phyloP scores from a whole-genome alignment of 2,329 filamentous ascomycete species.

The Ramularia endophylla region DNA sequence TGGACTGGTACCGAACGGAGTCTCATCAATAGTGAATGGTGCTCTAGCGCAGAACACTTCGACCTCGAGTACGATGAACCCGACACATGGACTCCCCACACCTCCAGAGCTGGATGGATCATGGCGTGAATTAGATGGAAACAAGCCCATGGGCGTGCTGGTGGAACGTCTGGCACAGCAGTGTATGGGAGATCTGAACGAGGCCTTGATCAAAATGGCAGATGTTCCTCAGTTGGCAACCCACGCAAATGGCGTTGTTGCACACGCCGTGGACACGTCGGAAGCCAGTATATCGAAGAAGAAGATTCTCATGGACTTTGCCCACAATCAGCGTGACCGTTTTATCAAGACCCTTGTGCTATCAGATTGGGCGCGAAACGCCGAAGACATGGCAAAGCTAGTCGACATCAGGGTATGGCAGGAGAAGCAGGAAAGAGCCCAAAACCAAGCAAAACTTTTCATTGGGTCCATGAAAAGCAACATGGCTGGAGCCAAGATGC shows the following conservation, averaged over 20 bases:
- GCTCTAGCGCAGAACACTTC: conserved; percentile 6
- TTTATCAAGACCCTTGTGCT: conserved; percentile 93
- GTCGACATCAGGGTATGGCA: conserved; percentile 82
- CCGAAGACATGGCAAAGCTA: conserved; percentile 72
- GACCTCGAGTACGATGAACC: conserved; percentile 9
- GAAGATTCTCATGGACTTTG: conserved; percentile 65
- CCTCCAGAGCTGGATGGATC: conserved; percentile 55
- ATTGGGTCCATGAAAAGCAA: conserved; percentile 60
- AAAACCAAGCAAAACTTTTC: conserved; percentile 19
- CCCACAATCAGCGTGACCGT: conserved; percentile 71
- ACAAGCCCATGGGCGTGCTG: conserved; percentile 68
- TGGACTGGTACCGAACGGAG: conserved; percentile 8
- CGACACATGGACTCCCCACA: conserved; percentile 4
- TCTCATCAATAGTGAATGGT: conserved; percentile 12
- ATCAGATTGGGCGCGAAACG: conserved; percentile 79
- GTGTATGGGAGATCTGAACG: conserved; percentile 71
- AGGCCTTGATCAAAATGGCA: conserved; percentile 64
- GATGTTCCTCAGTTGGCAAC: conserved; percentile 51
- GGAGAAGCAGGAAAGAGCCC: conserved; percentile 36
- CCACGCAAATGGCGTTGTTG: conserved; percentile 34
- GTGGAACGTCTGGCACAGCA: conserved; percentile 75
- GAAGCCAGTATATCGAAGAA: conserved; percentile 71
- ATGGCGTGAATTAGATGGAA: conserved; percentile 60
- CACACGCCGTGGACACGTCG: conserved; percentile 47
- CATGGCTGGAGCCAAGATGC: conserved; percentile 66